These are phyloP conservation scores for Sugiyamaella americana DNA, from an alignment of 805 yeast species.

Conservation along the genomic window DNA sequence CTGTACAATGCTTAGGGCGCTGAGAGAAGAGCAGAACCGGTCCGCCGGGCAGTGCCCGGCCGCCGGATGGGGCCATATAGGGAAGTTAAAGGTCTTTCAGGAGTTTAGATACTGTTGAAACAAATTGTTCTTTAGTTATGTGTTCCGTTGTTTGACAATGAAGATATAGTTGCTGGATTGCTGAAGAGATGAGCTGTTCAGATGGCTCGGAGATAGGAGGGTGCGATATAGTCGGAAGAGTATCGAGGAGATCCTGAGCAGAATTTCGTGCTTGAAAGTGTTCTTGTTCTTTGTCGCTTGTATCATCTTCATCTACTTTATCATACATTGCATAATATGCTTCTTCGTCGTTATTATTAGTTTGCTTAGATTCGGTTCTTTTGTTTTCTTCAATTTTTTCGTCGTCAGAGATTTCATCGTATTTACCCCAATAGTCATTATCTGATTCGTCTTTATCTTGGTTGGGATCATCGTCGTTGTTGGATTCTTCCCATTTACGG, in stretches of 20 bases:
- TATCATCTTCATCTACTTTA: not conserved
- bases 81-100: not conserved
- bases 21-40: not conserved
- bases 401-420: slow-evolving; percentile 12
- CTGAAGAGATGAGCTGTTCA: too few relatives aligned
- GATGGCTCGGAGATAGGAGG: too few relatives aligned
- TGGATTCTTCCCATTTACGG: not conserved
- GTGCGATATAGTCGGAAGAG: too few relatives aligned
- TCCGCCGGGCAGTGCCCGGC: not conserved
- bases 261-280: too few relatives aligned
- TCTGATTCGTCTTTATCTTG: not conserved
- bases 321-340: not conserved
- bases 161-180: not conserved
- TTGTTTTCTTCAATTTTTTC: slow-evolving; percentile 18
- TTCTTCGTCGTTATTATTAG: not conserved
- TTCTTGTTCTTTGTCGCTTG: not conserved
- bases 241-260: too few relatives aligned
- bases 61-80: not conserved
- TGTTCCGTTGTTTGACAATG: not conserved
- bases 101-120: not conserved
- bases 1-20: not conserved
- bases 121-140: not conserved
- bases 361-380: slow-evolving; percentile 7
- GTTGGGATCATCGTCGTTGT: not conserved
- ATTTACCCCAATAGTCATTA: slow-evolving; percentile 11